phyloP scores from a whole-genome alignment of 1,284 basidiomycete species.

The Cutaneotrichosporon sp. region DNA sequence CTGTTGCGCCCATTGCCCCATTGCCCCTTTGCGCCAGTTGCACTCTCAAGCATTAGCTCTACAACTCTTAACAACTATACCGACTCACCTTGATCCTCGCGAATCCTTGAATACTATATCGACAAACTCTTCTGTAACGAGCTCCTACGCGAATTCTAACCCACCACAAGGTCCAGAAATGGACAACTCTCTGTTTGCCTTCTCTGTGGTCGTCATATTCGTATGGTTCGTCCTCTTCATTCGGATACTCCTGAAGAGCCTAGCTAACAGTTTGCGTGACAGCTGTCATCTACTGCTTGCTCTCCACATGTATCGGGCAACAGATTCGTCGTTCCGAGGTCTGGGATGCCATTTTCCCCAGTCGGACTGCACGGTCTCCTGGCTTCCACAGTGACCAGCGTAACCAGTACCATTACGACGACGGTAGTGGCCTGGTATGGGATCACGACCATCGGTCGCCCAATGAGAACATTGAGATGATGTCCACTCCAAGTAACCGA shows the following conservation, averaged over 20 bases:
- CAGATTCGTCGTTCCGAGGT: conserved; percentile 43
- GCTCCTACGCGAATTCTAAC: background rate
- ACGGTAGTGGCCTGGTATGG: background rate
- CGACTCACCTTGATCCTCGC: too few species aligned
- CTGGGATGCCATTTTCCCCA: conserved; percentile 36
- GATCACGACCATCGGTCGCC: conserved; percentile 4
- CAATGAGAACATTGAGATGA: conserved; percentile 2
- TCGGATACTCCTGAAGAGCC: background rate
- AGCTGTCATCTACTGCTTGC: conserved; percentile 48
- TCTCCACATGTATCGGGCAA: conserved; percentile 48
- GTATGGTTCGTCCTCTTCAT: conserved; percentile 31
- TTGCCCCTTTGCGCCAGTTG: too few species aligned
- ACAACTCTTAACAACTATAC: too few species aligned
- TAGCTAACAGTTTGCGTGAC: conserved; percentile 27
- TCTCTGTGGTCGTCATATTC: conserved; percentile 37
- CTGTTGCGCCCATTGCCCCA: too few species aligned
- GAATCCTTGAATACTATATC: background rate
- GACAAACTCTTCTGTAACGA: background rate
- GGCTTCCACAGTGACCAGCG: background rate
- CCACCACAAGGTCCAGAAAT: conserved; percentile 21
- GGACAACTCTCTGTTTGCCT: conserved; percentile 45
- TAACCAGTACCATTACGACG: background rate
- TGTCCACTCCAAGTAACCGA: background rate
- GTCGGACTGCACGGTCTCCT: background rate
- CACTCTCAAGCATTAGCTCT: too few species aligned